Percentiles rank a stretch among this genome's conserved stretches.
Evolutionary conservation across 1,284 basidiomycete species (phyloP).

Genomic region (Malassezia brasiliensis): DNA sequence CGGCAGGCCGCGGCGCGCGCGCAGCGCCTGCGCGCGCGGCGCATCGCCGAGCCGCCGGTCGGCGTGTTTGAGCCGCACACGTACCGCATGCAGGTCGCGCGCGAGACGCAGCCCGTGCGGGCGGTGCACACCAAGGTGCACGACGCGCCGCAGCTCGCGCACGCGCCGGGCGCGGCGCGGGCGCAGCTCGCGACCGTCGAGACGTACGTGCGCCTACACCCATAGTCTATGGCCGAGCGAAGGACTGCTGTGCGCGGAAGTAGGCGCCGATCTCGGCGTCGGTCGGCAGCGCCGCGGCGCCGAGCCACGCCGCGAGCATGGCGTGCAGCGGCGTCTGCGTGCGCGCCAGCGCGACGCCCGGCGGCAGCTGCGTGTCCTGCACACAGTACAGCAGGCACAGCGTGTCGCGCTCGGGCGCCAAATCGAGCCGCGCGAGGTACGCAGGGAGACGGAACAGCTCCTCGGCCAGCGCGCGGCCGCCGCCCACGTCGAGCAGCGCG

Average conservation of each 20-base stretch:
- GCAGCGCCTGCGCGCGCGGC: constrained; percentile 15
- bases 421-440: constrained; percentile 15
- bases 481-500: background rate
- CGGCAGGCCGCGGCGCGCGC: constrained; percentile 16
- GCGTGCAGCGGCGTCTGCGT: constrained; percentile 9
- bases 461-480: background rate
- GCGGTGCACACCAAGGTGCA: constrained; percentile 22
- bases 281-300: constrained; percentile 8
- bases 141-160: background rate
- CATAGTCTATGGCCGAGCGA: background rate
- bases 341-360: background rate
- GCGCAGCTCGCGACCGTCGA: constrained; percentile 4
- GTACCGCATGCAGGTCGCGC: constrained; percentile 29
- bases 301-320: constrained; percentile 16
- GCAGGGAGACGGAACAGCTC: constrained; percentile 14
- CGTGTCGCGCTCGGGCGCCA: constrained; percentile 10
- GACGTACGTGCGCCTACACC: background rate
- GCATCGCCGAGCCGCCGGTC: constrained; percentile 30
- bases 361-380: constrained; percentile 17
- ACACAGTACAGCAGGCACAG: constrained; percentile 11
- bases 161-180: background rate
- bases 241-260: background rate
- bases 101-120: constrained; percentile 29
- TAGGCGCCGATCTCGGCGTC: constrained; percentile 13
- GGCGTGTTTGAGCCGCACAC: constrained; percentile 46